Evolutionary conservation across 2,329 filamentous ascomycete genomes (phyloP).

Genomic region (Lomentospora prolificans): DNA sequence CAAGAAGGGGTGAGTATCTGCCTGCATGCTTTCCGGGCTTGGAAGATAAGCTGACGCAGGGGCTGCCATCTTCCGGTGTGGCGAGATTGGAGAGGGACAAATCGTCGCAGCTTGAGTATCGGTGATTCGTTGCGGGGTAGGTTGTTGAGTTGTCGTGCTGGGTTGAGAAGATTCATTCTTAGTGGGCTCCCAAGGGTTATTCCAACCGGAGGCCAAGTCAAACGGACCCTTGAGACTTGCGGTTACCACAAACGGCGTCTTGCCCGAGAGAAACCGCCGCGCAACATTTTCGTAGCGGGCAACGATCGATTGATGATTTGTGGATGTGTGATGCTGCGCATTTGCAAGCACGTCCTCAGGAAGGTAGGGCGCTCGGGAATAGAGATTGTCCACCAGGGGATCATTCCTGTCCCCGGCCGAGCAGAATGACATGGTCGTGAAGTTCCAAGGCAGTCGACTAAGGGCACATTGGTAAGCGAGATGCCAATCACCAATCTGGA

Average conservation of each 20-base stretch:
- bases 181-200: constrained; percentile 25
- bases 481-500: too few relatives aligned
- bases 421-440: constrained; percentile 7
- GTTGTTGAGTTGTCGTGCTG: background rate
- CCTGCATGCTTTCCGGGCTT: constrained; percentile 28
- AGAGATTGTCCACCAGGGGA: constrained; percentile 26
- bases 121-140: background rate
- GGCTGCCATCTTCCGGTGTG: constrained; percentile 7
- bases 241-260: constrained; percentile 47
- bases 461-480: background rate
- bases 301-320: constrained; percentile 42
- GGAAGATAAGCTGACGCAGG: constrained; percentile 28
- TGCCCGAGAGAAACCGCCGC: constrained; percentile 46
- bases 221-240: constrained; percentile 55
- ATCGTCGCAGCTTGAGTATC: constrained; percentile 1
- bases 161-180: background rate
- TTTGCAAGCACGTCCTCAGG: constrained; percentile 40
- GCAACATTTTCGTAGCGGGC: constrained; percentile 51
- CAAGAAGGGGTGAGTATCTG: constrained; percentile 19
- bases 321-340: constrained; percentile 31
- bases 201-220: constrained; percentile 29
- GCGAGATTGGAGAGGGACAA: background rate
- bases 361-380: constrained; percentile 32
- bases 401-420: constrained; percentile 12
- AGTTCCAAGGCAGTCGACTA: background rate